A percentile compares a stretch with the other conserved stretches of the same genome.
These are phyloP conservation scores for Lepidium didymum DNA, from an alignment of 345 rosid species.

Conservation along the genomic window DNA sequence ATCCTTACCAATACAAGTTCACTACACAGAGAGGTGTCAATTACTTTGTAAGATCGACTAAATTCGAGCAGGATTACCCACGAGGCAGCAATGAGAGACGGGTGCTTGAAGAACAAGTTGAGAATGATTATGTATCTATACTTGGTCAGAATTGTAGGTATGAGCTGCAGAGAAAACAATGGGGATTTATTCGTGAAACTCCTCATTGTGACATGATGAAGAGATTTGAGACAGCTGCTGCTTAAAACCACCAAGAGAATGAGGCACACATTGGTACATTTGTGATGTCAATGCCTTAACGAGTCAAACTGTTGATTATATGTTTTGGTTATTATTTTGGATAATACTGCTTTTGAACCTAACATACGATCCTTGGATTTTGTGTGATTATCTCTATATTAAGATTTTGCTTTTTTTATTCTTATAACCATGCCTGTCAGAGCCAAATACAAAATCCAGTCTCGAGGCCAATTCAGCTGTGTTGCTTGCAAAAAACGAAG, in stretches of 20 bases:
- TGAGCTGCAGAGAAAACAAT: conserved; percentile 78
- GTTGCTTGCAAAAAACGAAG: conserved; percentile 65
- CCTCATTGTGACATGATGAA: conserved; percentile 74
- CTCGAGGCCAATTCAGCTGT: conserved; percentile 77
- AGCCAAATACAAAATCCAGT: background rate
- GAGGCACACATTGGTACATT: background rate
- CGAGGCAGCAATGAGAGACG: conserved; percentile 38
- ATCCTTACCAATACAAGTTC: conserved; percentile 73
- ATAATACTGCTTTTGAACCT: conserved; percentile 14
- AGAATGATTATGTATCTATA: conserved; percentile 62
- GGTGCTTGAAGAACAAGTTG: conserved; percentile 52
- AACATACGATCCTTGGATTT: conserved; percentile 28
- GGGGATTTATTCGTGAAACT: conserved; percentile 83
- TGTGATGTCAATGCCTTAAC: background rate
- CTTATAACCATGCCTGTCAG: background rate
- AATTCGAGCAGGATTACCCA: conserved; percentile 77
- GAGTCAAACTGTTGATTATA: conserved; percentile 13
- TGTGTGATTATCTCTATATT: conserved; percentile 14
- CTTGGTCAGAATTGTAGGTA: conserved; percentile 76
- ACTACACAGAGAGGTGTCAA: conserved; percentile 68
- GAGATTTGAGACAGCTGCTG: conserved; percentile 45
- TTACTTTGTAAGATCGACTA: conserved; percentile 68
- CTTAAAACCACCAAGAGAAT: conserved; percentile 2
- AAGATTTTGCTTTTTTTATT: background rate
- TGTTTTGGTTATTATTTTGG: conserved; percentile 13